These are phyloP conservation scores for Primulina huaijiensis DNA, from an alignment of 257 asterid species.

Conservation along the genomic window DNA sequence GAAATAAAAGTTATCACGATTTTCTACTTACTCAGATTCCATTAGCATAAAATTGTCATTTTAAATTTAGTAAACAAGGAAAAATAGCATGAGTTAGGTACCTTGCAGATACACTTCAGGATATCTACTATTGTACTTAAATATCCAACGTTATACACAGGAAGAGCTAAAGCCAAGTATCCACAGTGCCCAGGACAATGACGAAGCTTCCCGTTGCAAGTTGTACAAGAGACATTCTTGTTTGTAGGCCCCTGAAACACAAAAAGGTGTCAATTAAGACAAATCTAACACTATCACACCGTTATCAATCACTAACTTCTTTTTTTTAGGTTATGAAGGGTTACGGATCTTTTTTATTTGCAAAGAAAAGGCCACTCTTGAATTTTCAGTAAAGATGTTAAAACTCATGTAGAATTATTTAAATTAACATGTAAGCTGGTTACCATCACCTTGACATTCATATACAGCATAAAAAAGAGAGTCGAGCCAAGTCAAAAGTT, in stretches of 20 bases:
- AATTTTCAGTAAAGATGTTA: neutral
- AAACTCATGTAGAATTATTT: neutral
- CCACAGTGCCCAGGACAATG: conserved; percentile 95
- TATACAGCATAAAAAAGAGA: no score
- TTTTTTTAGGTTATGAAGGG: neutral
- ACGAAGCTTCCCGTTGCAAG: conserved; percentile 62
- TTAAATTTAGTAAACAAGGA: neutral
- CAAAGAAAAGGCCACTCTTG: neutral
- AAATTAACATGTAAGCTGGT: neutral
- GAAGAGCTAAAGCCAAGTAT: conserved; percentile 67
- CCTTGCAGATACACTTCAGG: conserved; percentile 99
- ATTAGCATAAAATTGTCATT: conserved; percentile 1
- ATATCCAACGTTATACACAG: conserved; percentile 83
- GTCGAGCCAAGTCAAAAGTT: no score
- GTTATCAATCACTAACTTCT: neutral
- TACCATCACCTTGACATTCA: neutral
- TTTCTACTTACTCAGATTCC: conserved; percentile 10
- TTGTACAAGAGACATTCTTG: conserved; percentile 55
- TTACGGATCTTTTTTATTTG: no score
- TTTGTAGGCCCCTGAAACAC: conserved; percentile 78
- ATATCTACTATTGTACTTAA: conserved; percentile 56
- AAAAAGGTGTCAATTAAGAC: conserved; percentile 15
- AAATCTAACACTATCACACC: neutral
- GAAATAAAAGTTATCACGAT: neutral
- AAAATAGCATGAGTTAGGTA: conserved; percentile 27